Percentiles rank a stretch among this genome's conserved stretches.
Evolutionary conservation across 257 asterid genomes (phyloP).

Genomic region (Solanum chmielewskii): DNA sequence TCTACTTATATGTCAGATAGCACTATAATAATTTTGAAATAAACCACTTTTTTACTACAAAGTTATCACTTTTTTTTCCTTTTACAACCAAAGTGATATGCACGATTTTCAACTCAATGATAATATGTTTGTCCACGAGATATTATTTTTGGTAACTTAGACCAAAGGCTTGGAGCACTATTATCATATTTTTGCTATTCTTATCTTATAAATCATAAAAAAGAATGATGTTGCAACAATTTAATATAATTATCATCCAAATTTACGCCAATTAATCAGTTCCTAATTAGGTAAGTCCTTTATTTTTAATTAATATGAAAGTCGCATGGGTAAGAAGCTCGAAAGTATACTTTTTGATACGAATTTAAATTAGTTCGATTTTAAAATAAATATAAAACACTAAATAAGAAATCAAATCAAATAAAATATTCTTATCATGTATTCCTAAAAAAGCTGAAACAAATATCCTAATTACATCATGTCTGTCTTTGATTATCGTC

Average conservation of each 20-base stretch:
- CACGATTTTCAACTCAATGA: background rate
- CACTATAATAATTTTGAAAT: background rate
- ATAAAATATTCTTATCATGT: background rate
- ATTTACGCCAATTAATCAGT: background rate
- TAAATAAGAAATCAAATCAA: background rate
- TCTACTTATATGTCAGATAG: background rate
- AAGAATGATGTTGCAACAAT: background rate
- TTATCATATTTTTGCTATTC: background rate
- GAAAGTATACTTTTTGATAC: rapidly evolving
- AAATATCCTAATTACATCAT: background rate
- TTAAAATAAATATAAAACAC: rapidly evolving
- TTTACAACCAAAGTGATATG: background rate
- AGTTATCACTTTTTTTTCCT: background rate
- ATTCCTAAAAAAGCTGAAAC: background rate
- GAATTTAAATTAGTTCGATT: rapidly evolving
- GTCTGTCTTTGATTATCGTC: background rate
- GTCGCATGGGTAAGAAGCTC: background rate
- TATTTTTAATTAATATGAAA: background rate
- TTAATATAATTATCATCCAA: background rate
- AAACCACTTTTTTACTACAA: background rate
- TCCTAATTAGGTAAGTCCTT: background rate
- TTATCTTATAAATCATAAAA: background rate
- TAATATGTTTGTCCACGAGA: background rate
- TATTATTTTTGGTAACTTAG: background rate
- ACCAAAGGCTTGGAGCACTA: background rate